Conservation (phyloP, 2,329 filamentous ascomycete species). For the Aspergillus fischeri region DNA sequence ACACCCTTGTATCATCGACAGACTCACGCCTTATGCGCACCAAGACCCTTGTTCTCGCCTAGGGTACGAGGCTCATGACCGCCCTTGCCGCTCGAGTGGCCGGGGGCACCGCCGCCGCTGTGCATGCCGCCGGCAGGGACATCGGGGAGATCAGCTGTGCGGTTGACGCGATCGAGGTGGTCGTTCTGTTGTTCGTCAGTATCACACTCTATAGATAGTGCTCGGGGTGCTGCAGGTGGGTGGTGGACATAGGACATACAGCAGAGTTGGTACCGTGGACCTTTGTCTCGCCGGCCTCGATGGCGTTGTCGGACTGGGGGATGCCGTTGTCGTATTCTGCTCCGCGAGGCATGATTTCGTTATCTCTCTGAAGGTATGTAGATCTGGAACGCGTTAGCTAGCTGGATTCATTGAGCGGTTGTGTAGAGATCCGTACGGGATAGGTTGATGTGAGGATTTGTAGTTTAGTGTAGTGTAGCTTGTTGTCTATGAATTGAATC, state of each 20-base stretch:
- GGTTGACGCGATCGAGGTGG: constrained; percentile 28
- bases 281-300: constrained; percentile 30
- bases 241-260: constrained; percentile 16
- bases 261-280: constrained; percentile 32
- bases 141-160: constrained; percentile 34
- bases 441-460: not conserved
- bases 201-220: too few species aligned
- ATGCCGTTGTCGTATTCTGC: constrained; percentile 37
- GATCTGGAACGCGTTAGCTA: not conserved
- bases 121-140: constrained; percentile 23
- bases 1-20: too few species aligned
- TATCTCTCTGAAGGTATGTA: not conserved
- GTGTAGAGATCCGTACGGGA: not conserved
- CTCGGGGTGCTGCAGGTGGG: too few species aligned
- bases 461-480: not conserved
- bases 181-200: constrained; percentile 20
- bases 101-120: constrained; percentile 23
- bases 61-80: constrained; percentile 32
- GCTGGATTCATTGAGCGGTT: not conserved
- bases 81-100: constrained; percentile 33
- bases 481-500: not conserved
- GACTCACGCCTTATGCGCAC: constrained; percentile 13
- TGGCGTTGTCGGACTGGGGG: constrained; percentile 37
- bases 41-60: constrained; percentile 34
- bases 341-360: constrained; percentile 35